Evolutionary conservation across 2,329 filamentous ascomycete species (phyloP).

Genomic region (Aureobasidium sp.): DNA sequence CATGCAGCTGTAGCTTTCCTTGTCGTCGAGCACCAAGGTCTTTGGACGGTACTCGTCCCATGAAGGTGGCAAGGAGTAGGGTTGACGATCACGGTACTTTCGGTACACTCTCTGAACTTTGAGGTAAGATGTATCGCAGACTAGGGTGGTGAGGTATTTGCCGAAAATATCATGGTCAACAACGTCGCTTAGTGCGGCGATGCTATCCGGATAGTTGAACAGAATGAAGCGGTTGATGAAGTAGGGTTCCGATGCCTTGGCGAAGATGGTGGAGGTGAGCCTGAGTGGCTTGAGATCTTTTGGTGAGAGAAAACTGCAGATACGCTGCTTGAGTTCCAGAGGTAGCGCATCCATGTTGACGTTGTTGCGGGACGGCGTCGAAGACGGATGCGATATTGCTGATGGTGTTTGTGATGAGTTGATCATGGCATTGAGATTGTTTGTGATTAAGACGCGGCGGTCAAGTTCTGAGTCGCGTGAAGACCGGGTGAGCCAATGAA

Average conservation of each 20-base stretch:
- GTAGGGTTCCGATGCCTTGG: neutral
- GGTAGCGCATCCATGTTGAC: neutral
- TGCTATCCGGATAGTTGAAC: too few species aligned
- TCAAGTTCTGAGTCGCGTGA: neutral
- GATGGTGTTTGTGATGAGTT: neutral
- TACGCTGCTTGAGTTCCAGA: conserved; percentile 1
- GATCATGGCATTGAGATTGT: neutral
- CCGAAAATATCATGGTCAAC: too few species aligned
- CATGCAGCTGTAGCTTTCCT: too few species aligned
- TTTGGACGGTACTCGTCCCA: too few species aligned
- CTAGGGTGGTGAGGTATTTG: too few species aligned
- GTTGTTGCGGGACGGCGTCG: neutral
- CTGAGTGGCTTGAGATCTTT: neutral
- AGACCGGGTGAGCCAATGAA: too few species aligned
- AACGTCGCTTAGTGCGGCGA: too few species aligned
- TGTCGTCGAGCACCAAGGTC: too few species aligned
- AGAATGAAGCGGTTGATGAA: neutral
- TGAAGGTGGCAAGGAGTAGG: too few species aligned
- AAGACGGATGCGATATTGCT: neutral
- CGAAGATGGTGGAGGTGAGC: neutral
- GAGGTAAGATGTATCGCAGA: too few species aligned
- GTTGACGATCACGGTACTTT: too few species aligned
- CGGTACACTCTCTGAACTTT: too few species aligned
- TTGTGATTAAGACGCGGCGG: neutral
- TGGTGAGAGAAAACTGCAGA: neutral